These are phyloP conservation scores for Fistulinella prunicolor DNA, from an alignment of 768 basidiomycete genomes.

Conservation along the genomic window DNA sequence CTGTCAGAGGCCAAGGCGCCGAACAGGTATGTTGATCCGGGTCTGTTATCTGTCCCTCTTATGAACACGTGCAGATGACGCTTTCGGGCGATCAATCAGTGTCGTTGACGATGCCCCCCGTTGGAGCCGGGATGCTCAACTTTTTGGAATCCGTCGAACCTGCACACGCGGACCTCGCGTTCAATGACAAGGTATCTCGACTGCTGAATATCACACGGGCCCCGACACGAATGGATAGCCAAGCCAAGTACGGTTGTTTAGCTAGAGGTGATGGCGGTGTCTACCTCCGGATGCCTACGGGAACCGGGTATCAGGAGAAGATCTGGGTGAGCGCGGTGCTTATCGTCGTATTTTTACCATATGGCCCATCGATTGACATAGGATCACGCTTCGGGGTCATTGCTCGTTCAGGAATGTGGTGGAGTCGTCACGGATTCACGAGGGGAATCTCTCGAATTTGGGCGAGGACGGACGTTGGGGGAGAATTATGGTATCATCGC, in stretches of 20 bases:
- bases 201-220: conserved; percentile 61
- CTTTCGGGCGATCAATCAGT: conserved; percentile 49
- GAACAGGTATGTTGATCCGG: conserved; percentile 48
- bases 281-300: conserved; percentile 79
- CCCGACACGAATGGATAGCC: conserved; percentile 89
- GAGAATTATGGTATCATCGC: conserved; percentile 89
- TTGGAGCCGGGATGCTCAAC: conserved; percentile 47
- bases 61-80: conserved; percentile 40
- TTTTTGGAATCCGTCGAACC: conserved; percentile 93
- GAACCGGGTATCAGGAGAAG: conserved; percentile 82
- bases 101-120: conserved; percentile 45
- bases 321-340: conserved; percentile 72
- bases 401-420: conserved; percentile 87
- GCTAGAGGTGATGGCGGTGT: conserved; percentile 82
- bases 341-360: too few species aligned
- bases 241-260: conserved; percentile 91
- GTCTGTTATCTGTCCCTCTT: not conserved
- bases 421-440: conserved; percentile 84
- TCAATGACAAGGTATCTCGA: conserved; percentile 70
- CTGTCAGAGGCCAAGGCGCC: conserved; percentile 83
- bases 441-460: conserved; percentile 79
- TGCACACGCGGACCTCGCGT: conserved; percentile 85
- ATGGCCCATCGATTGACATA: conserved; percentile 23
- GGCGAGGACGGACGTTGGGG: conserved; percentile 79
- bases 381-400: conserved; percentile 88